These are phyloP conservation scores for Furcasterigmium sp. DNA, from an alignment of 2,329 filamentous ascomycete species.

Conservation along the genomic window DNA sequence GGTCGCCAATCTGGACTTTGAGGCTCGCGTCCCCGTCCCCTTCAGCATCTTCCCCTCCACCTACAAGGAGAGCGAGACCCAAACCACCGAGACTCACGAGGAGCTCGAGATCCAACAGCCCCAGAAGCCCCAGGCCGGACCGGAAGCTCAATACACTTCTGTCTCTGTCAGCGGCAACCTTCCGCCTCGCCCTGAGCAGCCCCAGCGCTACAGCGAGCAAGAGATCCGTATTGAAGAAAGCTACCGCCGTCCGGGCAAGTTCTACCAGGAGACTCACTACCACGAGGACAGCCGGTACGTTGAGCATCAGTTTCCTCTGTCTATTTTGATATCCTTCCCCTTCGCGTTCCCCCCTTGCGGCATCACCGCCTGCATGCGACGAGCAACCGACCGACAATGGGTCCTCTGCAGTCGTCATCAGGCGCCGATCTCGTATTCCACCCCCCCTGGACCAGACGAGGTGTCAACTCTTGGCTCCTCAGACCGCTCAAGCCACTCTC, in stretches of 20 bases:
- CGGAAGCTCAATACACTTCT: conserved; percentile 91
- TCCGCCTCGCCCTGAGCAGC: conserved; percentile 48
- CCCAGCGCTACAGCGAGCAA: conserved; percentile 68
- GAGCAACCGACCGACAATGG: background rate
- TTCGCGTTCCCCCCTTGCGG: conserved; percentile 3
- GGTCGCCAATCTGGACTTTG: conserved; percentile 99
- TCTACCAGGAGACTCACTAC: conserved; percentile 47
- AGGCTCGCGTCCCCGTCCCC: conserved; percentile 97
- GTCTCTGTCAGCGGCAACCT: conserved; percentile 55
- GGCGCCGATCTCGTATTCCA: conserved; percentile 2
- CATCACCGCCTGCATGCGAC: background rate
- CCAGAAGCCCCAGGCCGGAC: conserved; percentile 77
- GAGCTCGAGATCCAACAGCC: conserved; percentile 80
- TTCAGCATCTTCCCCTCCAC: conserved; percentile 99
- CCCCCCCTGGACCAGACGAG: background rate
- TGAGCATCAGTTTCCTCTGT: conserved; percentile 1
- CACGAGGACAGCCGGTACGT: conserved; percentile 52
- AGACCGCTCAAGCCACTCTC: background rate
- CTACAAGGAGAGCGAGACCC: conserved; percentile 61
- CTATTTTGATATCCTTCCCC: conserved; percentile 5
- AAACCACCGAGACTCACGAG: conserved; percentile 64
- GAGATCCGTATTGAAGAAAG: conserved; percentile 77
- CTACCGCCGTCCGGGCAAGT: conserved; percentile 63
- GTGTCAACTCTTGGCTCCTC: background rate
- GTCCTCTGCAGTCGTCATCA: background rate